Evolutionary conservation across 371 early-diverging fungal species (phyloP).

Genomic region (Capillidium heterosporum): DNA sequence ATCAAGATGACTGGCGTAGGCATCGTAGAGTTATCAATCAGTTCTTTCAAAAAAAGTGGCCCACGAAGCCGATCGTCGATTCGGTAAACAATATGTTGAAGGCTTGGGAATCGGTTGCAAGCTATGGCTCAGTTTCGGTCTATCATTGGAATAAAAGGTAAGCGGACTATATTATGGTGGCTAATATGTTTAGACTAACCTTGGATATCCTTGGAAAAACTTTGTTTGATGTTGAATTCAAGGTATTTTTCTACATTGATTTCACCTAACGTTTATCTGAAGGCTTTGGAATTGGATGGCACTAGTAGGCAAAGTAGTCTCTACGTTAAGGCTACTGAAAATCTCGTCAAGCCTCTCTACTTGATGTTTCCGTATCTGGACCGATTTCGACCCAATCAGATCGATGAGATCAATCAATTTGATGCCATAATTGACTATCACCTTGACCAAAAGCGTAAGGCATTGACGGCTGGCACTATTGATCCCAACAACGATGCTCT

Average conservation of each 20-base stretch:
- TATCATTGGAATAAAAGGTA: not conserved
- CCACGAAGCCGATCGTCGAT: not conserved
- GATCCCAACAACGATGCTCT: constrained; percentile 1
- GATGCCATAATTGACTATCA: not conserved
- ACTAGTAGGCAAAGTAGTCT: not conserved
- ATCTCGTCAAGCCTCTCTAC: not conserved
- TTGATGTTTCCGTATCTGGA: not conserved
- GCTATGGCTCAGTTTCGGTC: too few species aligned
- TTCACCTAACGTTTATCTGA: not conserved
- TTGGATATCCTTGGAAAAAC: constrained; percentile 1
- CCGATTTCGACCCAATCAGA: not conserved
- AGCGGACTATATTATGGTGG: not conserved
- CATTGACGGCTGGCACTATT: not conserved
- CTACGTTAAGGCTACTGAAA: not conserved
- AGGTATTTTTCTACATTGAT: not conserved
- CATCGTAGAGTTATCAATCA: not conserved
- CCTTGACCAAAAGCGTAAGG: not conserved
- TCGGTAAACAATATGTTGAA: not conserved
- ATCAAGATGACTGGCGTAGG: constrained; percentile 3
- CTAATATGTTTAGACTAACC: not conserved
- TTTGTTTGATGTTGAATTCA: constrained; percentile 4
- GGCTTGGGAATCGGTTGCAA: not conserved
- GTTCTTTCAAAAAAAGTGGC: constrained; percentile 2
- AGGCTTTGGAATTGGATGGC: not conserved
- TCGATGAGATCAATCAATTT: not conserved